Percentiles rank a stretch among this genome's conserved stretches.
phyloP scores from a whole-genome alignment of 176 grass and related monocot species.

The Panicum miliaceum region DNA sequence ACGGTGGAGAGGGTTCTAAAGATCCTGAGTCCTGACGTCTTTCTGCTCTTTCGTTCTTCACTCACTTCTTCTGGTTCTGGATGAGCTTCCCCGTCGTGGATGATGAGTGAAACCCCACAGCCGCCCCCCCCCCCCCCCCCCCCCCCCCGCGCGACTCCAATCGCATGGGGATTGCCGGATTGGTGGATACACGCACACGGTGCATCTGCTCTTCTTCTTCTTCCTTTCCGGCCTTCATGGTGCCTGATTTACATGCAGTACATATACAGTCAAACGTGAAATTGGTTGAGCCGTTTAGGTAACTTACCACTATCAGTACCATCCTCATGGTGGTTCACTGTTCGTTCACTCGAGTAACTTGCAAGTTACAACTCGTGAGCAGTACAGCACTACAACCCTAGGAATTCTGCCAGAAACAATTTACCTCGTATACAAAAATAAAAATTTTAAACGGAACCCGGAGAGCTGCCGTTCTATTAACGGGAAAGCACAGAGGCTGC shows the following conservation, averaged over 20 bases:
- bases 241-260: neutral
- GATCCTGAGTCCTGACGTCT: no score
- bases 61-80: no score
- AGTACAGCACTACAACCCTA: neutral
- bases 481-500: no score
- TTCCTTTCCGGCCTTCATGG: slow-evolving; percentile 31
- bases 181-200: neutral
- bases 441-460: no score
- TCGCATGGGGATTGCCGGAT: neutral
- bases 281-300: slow-evolving; percentile 30
- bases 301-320: neutral
- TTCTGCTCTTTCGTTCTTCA: neutral
- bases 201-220: slow-evolving; percentile 2
- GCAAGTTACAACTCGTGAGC: neutral
- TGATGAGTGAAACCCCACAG: neutral
- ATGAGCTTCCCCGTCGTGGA: no score
- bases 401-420: neutral
- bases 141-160: no score
- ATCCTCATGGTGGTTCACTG: neutral
- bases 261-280: neutral
- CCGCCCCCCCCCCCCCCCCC: no score
- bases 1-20: no score
- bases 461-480: no score
- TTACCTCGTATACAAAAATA: neutral
- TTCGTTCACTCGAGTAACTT: neutral